phyloP scores from a whole-genome alignment of 139 green algal species.

The Chlamydomonas urium region DNA sequence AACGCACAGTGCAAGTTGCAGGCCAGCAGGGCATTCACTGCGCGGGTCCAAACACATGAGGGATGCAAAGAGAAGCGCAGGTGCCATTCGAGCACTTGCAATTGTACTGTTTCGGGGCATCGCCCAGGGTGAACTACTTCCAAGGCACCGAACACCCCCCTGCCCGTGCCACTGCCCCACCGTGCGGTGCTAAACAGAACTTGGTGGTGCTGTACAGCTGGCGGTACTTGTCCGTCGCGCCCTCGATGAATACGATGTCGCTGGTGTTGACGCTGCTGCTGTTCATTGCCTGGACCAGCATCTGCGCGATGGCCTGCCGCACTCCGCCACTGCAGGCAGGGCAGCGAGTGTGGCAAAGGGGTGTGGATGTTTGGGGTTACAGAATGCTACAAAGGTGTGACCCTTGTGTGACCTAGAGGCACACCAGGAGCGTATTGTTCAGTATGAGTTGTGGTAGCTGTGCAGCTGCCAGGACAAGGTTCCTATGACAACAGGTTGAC shows the following conservation, averaged over 20 bases:
- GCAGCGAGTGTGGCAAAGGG: background rate
- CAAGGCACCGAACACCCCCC: background rate
- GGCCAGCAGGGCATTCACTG: too few species aligned
- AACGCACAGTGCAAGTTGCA: too few species aligned
- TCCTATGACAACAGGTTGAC: too few species aligned
- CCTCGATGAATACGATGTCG: conserved; percentile 30
- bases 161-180: background rate
- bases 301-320: conserved; percentile 18
- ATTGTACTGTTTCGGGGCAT: too few species aligned
- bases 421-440: background rate
- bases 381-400: too few species aligned
- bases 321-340: conserved; percentile 23
- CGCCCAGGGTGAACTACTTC: too few species aligned
- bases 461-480: too few species aligned
- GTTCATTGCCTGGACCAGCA: background rate
- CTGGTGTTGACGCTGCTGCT: background rate
- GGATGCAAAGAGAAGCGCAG: too few species aligned
- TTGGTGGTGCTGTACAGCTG: conserved; percentile 26
- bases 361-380: background rate
- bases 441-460: background rate
- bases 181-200: conserved; percentile 48
- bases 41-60: too few species aligned
- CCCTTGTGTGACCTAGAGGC: too few species aligned
- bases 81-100: too few species aligned
- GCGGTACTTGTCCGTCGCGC: conserved; percentile 20